Evolutionary conservation across 2,329 filamentous ascomycete species (phyloP), one percentile per base, ranked within the genome.

Genomic region (Calcarisporium arbuscula): DNA sequence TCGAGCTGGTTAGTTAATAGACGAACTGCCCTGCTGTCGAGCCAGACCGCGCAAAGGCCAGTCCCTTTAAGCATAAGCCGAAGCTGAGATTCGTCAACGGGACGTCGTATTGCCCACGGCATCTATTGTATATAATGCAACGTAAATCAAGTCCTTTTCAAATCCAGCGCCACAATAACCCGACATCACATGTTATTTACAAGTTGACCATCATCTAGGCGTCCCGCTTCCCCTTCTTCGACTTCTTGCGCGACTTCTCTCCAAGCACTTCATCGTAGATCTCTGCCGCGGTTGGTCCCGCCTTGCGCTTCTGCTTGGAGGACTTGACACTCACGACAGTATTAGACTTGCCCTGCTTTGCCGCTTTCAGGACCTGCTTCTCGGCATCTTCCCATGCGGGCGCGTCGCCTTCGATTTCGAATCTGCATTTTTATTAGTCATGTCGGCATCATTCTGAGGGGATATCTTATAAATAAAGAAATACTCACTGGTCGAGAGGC

Each of bases 301-400:
- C 83, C 64, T 94, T 94, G 49, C 86, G 71, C 70, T 92, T 90
- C 43, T 57, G 48, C 61, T 88, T 86, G 38, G 67, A 68, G n/a
- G 79, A 77, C 69, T 89, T 92, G 36, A 96, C 77, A 54, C 84
- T 89, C 19, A 95, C 86, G 0, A 80, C 82, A 12, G 70, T 69
- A 50, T 70, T 76, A 30, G 68, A 64, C 32, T 72, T 68, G 8
- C 74, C 74, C 18, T 62, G 68, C 57, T 74, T 72, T 26, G 65
- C 50, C 3, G 74, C 72, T 36, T 57, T 70, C 15, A 68, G 60
- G 20, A 95, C 79, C 51, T 88, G 81, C 53, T 83, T 82, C 61
- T 95, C 89, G 1, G 80, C 80, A 8, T 79, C 77, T 32, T 73
- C 64, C 80, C 80, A 84, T 3, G 68, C 77, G 1, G 73, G 70